Base-by-base conservation (phyloP, 805 yeast genomes). In the Zygosaccharomyces rouxii region DNA sequence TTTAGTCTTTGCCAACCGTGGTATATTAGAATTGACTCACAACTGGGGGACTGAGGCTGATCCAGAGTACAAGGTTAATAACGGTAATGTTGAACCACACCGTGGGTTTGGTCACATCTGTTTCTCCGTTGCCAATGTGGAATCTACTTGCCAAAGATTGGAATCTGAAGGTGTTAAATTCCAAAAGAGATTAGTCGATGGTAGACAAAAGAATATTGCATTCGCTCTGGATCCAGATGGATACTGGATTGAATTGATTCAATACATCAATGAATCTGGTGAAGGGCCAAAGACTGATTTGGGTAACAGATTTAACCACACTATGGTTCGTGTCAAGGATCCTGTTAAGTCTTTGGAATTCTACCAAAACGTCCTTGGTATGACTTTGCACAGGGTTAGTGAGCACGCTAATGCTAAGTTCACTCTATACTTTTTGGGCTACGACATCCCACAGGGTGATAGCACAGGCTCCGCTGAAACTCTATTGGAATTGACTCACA, bases 41-140 rank as follows among this genome's bases (percentile, higher is more conserved):
- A 78, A 83, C 60, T 81, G 86, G 70, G 94, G 92, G 9, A 74
- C 83, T 41, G 86, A 85, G 68, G 67, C 66, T 49, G 83, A 81
- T 55, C 68, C 73, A 1, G 65, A 70, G 7, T 89, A 74, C 70
- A 73, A 68, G 51, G 67, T 84, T 42, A 84, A 79, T 70, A 85
- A 84, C 62, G 99, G 99, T 51, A 92, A 94, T 65, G 80, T 75
- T 7, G 89, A 84, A 46, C 92, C 95, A 35, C 73, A 80, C 66
- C 78, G 92, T 56, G 98, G 99, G 0, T 92, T 90, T 63, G 99
- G 99, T 19, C 99, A 92, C 69, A 81, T 89, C 50, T 89, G 97
- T 69, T 71, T 92, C 56, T 76, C 96, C 1, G 96, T 90, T 13
- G 87, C 88, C 57, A 83, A 90, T 69, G 79, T 92, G 49, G 81